Conservation (phyloP, 2,329 filamentous ascomycete genomes). For the Drechslerella coelobrocha region DNA sequence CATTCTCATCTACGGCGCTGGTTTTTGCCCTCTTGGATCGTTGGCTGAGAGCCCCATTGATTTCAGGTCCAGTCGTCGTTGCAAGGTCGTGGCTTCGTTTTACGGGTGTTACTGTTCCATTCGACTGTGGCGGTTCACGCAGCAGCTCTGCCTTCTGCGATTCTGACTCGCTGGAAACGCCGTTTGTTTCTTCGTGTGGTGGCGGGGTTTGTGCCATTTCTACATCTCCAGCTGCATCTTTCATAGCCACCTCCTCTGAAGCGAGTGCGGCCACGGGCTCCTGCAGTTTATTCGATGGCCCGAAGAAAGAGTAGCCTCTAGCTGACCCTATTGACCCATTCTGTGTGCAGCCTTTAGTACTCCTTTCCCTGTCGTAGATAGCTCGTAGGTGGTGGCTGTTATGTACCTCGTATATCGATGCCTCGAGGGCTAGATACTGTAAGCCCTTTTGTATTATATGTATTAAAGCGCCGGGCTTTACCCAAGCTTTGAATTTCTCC, state of each 20-base stretch:
- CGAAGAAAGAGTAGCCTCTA: constrained; percentile 41
- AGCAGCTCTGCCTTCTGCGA: constrained; percentile 39
- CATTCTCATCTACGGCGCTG: constrained; percentile 35
- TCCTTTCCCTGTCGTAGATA: neutral
- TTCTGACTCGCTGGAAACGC: constrained; percentile 36
- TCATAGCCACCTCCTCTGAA: constrained; percentile 19
- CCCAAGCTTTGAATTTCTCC: constrained; percentile 43
- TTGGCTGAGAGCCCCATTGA: constrained; percentile 35
- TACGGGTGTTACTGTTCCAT: constrained; percentile 35
- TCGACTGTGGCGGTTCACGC: constrained; percentile 41
- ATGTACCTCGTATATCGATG: constrained; percentile 38
- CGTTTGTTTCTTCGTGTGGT: constrained; percentile 29
- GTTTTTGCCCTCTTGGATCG: constrained; percentile 42
- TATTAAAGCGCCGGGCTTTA: constrained; percentile 46
- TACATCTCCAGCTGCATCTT: constrained; percentile 37
- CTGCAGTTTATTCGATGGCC: constrained; percentile 25
- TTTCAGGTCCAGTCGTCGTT: constrained; percentile 14
- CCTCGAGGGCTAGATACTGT: constrained; percentile 39
- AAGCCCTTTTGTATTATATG: constrained; percentile 47
- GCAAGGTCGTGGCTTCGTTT: constrained; percentile 43
- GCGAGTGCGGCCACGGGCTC: constrained; percentile 12
- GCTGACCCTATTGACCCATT: constrained; percentile 38
- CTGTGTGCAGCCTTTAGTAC: constrained; percentile 18
- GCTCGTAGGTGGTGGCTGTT: neutral
- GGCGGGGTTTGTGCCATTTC: constrained; percentile 32